These are phyloP conservation scores for Amphirosellinia nigrospora DNA, from an alignment of 495 filamentous ascomycete species.

Conservation along the genomic window DNA sequence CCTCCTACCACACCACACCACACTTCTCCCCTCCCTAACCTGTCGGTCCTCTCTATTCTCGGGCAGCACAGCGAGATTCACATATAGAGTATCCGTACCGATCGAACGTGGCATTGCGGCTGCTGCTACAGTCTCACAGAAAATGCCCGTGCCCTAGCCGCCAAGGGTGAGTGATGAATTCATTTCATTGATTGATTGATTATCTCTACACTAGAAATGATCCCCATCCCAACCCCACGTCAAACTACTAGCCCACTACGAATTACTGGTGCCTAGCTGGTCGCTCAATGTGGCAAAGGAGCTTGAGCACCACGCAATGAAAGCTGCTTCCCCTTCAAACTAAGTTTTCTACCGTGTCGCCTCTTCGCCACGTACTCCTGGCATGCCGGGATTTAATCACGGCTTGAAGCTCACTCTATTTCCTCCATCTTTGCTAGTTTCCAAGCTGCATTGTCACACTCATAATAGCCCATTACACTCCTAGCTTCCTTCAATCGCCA, in stretches of 20 bases:
- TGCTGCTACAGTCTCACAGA: conserved; percentile 4
- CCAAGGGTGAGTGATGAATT: conserved; percentile 51
- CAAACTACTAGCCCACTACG: conserved; percentile 21
- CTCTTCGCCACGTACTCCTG: background rate
- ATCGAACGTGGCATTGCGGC: conserved; percentile 15
- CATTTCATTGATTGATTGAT: too few relatives aligned
- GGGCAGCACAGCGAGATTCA: background rate
- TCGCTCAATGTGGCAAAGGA: conserved; percentile 20
- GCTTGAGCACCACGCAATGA: conserved; percentile 8
- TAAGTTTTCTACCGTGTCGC: conserved; percentile 5
- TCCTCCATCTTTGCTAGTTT: background rate
- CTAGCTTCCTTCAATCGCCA: background rate
- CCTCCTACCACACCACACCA: background rate
- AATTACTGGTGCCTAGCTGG: conserved; percentile 15
- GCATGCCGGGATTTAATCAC: background rate
- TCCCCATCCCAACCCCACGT: conserved; percentile 33
- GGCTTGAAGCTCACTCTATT: background rate
- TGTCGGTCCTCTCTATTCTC: background rate
- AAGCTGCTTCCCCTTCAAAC: conserved; percentile 13
- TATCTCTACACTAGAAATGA: background rate
- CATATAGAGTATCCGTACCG: background rate
- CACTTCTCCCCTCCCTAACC: background rate
- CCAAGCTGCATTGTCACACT: background rate
- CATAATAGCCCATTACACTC: background rate
- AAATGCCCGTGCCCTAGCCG: conserved; percentile 54